A percentile compares a stretch with the other conserved stretches of the same genome.
These are phyloP conservation scores for Talaromyces pinophilus DNA, from an alignment of 2,329 filamentous ascomycete species.

Conservation along the genomic window DNA sequence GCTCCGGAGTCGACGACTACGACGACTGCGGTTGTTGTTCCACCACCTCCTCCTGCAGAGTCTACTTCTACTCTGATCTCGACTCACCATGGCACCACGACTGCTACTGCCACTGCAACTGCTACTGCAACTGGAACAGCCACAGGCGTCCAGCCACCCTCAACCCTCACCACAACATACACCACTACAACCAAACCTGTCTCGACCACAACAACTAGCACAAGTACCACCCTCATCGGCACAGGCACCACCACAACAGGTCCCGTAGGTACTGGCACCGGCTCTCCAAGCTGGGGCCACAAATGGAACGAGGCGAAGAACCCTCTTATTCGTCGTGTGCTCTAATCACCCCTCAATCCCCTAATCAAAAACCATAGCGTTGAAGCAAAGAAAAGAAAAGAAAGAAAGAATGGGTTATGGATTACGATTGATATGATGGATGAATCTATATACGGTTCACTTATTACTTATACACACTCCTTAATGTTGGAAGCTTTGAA, in stretches of 20 bases:
- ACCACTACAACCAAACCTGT: neutral
- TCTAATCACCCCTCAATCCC: neutral
- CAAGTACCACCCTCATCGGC: neutral
- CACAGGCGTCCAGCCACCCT: neutral
- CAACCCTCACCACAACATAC: neutral
- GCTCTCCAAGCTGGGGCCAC: neutral
- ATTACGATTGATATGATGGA: conserved; percentile 1
- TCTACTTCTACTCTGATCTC: neutral
- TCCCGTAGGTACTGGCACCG: conserved; percentile 13
- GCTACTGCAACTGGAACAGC: neutral
- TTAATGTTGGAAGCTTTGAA: neutral
- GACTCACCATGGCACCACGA: neutral
- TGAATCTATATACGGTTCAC: neutral
- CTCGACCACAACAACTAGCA: neutral
- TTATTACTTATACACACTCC: neutral
- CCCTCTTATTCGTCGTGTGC: conserved; percentile 2
- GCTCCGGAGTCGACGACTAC: neutral
- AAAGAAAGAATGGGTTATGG: neutral
- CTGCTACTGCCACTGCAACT: conserved; percentile 16
- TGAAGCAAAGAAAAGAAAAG: neutral
- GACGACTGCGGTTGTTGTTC: neutral
- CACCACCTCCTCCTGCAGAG: neutral
- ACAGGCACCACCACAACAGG: neutral
- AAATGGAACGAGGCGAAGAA: conserved; percentile 17
- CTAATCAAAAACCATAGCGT: neutral